Evolutionary conservation across 2,329 filamentous ascomycete genomes (phyloP).

Genomic region (Gaeumannomyces sp.): DNA sequence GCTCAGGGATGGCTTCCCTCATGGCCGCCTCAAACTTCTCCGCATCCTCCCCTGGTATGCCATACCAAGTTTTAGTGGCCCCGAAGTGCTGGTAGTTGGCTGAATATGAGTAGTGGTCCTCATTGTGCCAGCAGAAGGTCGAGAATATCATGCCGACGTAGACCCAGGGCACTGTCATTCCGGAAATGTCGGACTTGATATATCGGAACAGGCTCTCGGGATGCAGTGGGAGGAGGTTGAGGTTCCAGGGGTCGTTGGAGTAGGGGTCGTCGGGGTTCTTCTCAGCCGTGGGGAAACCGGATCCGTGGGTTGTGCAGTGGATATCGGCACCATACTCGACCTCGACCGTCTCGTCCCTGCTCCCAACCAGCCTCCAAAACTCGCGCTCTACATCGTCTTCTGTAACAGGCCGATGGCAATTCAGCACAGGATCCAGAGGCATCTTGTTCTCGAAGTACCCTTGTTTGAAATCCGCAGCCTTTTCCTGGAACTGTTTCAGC

Average conservation of each 20-base stretch:
- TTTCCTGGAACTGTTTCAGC: conserved; percentile 90
- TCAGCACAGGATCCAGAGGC: conserved; percentile 78
- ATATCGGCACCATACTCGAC: conserved; percentile 98
- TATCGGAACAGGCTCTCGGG: conserved; percentile 90
- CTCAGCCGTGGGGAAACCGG: conserved; percentile 91
- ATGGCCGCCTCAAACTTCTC: conserved; percentile 95
- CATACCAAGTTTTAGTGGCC: conserved; percentile 98
- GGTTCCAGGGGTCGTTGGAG: conserved; percentile 87
- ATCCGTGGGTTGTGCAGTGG: conserved; percentile 95
- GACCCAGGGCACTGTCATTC: conserved; percentile 98
- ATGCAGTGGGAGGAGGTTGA: conserved; percentile 86
- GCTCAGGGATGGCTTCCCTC: conserved; percentile 87
- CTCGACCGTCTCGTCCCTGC: conserved; percentile 90
- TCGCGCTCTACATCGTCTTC: conserved; percentile 95
- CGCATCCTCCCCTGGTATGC: conserved; percentile 87
- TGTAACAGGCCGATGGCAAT: conserved; percentile 73
- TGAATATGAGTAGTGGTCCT: conserved; percentile 96
- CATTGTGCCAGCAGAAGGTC: conserved; percentile 98
- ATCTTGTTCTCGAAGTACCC: conserved; percentile 87
- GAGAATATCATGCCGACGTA: conserved; percentile 99
- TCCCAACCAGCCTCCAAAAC: conserved; percentile 93
- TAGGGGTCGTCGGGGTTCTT: conserved; percentile 83
- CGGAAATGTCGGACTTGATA: conserved; percentile 96
- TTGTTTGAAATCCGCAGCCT: conserved; percentile 91
- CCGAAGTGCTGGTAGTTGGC: conserved; percentile 98